Conservation (phyloP, 306 rosid genomes). For the Vigna mungo region DNA sequence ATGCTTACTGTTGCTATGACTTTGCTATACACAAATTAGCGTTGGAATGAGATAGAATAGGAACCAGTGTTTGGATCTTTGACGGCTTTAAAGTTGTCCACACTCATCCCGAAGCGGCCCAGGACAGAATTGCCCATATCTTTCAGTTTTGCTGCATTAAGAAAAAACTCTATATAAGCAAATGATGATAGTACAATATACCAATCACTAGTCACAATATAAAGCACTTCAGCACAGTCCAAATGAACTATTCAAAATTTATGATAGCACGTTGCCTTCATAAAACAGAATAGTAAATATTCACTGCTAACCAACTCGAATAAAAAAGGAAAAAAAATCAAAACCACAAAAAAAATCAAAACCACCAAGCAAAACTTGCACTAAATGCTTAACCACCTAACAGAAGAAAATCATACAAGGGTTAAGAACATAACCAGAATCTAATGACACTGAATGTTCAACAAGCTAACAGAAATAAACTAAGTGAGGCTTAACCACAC, state of each 20-base stretch:
- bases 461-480: not conserved
- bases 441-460: not conserved
- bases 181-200: conserved; percentile 3
- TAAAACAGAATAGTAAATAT: conserved; percentile 14
- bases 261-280: conserved; percentile 3
- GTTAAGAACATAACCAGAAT: not conserved
- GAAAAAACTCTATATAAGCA: conserved; percentile 6
- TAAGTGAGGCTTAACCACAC: not conserved
- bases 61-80: conserved; percentile 95
- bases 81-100: conserved; percentile 87
- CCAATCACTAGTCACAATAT: not conserved
- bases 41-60: conserved; percentile 83
- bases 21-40: conserved; percentile 38
- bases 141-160: conserved; percentile 76
- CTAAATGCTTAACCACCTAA: not conserved
- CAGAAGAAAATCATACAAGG: not conserved
- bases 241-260: not conserved
- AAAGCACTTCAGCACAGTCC: not conserved
- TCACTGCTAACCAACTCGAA: not conserved
- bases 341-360: not conserved
- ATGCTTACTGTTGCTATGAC: conserved; percentile 34
- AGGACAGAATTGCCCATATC: conserved; percentile 90
- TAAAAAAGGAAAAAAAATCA: not conserved
- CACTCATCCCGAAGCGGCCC: conserved; percentile 95
- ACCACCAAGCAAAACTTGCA: not conserved